A percentile compares a stretch with the other conserved stretches of the same genome.
Evolutionary conservation across 208 protist genomes (phyloP).

Genomic region (Leishmania amazonensis): DNA sequence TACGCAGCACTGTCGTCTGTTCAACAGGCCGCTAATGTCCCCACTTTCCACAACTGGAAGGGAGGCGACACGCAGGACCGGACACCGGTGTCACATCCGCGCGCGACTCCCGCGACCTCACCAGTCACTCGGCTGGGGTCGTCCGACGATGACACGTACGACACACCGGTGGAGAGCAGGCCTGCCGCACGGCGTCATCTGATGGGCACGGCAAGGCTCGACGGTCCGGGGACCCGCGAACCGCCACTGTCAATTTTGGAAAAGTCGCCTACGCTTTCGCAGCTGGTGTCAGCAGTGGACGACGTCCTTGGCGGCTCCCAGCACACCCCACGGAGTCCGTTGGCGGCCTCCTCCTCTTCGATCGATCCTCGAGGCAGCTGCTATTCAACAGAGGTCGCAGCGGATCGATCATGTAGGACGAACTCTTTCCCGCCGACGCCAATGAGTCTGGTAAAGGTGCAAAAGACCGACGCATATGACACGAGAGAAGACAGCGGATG

Average conservation of each 20-base stretch:
- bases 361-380: not conserved
- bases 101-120: not conserved
- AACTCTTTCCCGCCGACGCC: not conserved
- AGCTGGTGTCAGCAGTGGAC: constrained; percentile 20
- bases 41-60: not conserved
- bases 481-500: not conserved
- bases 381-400: not conserved
- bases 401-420: not conserved
- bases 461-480: not conserved
- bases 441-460: not conserved
- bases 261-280: constrained; percentile 16
- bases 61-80: not conserved
- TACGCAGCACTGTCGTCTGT: not conserved
- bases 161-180: not conserved
- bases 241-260: not conserved
- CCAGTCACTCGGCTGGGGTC: not conserved
- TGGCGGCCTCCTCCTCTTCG: not conserved
- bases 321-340: not conserved
- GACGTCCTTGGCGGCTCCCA: constrained; percentile 14
- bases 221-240: not conserved
- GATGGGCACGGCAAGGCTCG: not conserved
- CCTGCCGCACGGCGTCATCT: not conserved
- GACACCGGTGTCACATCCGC: not conserved
- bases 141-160: not conserved
- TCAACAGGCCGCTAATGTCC: not conserved